Evolutionary conservation across 371 early-diverging fungal species (phyloP), one percentile per base, ranked within the genome.

Genomic region (Fennellomyces sp.): DNA sequence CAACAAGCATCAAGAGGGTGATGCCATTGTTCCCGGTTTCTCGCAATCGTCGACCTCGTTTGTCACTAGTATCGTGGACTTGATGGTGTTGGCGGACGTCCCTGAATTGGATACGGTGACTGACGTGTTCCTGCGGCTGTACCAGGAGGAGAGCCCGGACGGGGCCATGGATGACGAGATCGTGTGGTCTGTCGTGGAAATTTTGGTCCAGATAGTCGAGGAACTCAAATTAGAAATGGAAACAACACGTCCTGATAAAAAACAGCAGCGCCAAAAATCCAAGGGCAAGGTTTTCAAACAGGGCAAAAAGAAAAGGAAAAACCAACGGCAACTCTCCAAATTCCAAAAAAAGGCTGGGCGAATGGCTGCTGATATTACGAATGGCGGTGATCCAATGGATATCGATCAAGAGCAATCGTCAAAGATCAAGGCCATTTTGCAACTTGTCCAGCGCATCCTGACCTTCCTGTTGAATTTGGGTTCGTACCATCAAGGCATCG

Each of bases 41-140:
- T 48, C 51, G 31, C 19, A 26, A 5, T 27, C 51, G 31, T 28
- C 30, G 65, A 47, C 25, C 38, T 60, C 41, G 41, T 28, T 29
- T 64, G 65, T 56, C 29, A 35, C 5, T 25, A 53, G 25, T 56
- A 64, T 76, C 48, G 68, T 76, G 65, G 73, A 76, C 21, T 49
- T 76, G n/a, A 56, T 76, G 4, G 31, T 76, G 36, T 29, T 76
- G 8, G 70, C 72, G 0, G 76, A 76, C 38, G 54, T 65, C 10
- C 73, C 76, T 5, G 73, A 73, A 29, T 58, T 69, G 12, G 71
- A 76, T 23, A 60, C 60, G 2, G 7, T 76, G 11, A 70, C 73
- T 59, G 76, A 71, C 6, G 29, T 76, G 5, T 63, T 68, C 8
- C 52, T 70, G 23, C 58, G 35, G 11, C 29, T 61, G 0, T 47